phyloP scores from a whole-genome alignment of 163 green algal species.

The Volvox carteri region DNA sequence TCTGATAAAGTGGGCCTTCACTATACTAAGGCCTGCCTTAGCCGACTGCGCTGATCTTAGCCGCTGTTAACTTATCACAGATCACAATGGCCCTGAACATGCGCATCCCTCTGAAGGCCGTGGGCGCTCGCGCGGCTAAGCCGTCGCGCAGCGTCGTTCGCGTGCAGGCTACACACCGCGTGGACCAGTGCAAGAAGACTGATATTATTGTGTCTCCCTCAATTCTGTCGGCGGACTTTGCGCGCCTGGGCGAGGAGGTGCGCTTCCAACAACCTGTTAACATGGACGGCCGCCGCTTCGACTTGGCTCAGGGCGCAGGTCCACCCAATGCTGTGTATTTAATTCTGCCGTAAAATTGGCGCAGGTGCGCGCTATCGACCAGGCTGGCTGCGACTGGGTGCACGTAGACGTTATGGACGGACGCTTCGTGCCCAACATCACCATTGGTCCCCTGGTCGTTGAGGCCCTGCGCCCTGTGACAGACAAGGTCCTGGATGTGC shows the following conservation, averaged over 20 bases:
- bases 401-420: slow-evolving; percentile 97
- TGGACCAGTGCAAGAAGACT: slow-evolving; percentile 79
- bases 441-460: slow-evolving; percentile 97
- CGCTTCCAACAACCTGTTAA: slow-evolving; percentile 45
- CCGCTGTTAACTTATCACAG: neutral
- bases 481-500: slow-evolving; percentile 95
- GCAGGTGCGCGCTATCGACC: slow-evolving; percentile 83
- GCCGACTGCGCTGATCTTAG: neutral
- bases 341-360: neutral
- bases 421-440: slow-evolving; percentile 98
- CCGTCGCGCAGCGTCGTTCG: slow-evolving; percentile 61
- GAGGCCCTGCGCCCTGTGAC: slow-evolving; percentile 96
- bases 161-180: slow-evolving; percentile 68
- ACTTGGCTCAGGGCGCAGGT: neutral
- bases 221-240: slow-evolving; percentile 98
- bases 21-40: neutral
- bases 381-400: slow-evolving; percentile 95
- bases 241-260: slow-evolving; percentile 94
- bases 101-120: slow-evolving; percentile 47
- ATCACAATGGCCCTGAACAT: slow-evolving; percentile 62
- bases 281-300: too few species aligned
- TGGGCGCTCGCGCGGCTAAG: slow-evolving; percentile 47
- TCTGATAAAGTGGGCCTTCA: neutral
- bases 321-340: neutral
- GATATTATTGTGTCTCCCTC: slow-evolving; percentile 94